Evolutionary conservation across 345 rosid species (phyloP).

Genomic region (Capsella bursapastoris): DNA sequence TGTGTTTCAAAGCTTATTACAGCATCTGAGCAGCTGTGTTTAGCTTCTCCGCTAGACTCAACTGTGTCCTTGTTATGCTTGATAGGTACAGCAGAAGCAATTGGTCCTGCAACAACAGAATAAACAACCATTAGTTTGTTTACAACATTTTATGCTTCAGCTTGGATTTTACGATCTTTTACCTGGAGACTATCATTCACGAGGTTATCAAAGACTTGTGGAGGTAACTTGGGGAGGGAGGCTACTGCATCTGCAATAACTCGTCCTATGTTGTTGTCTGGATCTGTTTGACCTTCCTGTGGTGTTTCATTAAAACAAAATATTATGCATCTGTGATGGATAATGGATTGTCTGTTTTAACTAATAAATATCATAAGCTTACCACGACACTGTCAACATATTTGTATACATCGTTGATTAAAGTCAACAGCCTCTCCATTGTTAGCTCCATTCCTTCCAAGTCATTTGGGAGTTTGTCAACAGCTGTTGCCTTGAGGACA

Average conservation of each 20-base stretch:
- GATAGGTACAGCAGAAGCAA: slow-evolving; percentile 82
- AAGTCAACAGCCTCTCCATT: slow-evolving; percentile 68
- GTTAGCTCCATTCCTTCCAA: slow-evolving; percentile 98
- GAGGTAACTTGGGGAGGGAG: slow-evolving; percentile 76
- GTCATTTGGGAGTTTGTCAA: slow-evolving; percentile 90
- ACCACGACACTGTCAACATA: slow-evolving; percentile 92
- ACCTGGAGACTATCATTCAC: slow-evolving; percentile 93
- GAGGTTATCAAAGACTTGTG: slow-evolving; percentile 79
- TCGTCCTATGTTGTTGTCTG: slow-evolving; percentile 82
- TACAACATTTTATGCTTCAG: not conserved
- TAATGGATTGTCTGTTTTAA: not conserved
- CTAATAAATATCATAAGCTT: slow-evolving; percentile 31
- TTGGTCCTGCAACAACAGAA: slow-evolving; percentile 61
- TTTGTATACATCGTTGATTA: slow-evolving; percentile 75
- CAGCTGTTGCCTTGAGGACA: slow-evolving; percentile 65
- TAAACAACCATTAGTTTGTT: slow-evolving; percentile 15
- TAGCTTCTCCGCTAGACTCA: slow-evolving; percentile 86
- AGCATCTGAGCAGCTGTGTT: slow-evolving; percentile 92
- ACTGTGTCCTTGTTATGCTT: slow-evolving; percentile 92
- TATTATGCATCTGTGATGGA: slow-evolving; percentile 6
- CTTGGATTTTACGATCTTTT: slow-evolving; percentile 4
- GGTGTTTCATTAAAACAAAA: slow-evolving; percentile 1
- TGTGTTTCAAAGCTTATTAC: slow-evolving; percentile 32
- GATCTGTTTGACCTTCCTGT: slow-evolving; percentile 73
- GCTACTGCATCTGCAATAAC: slow-evolving; percentile 69